These are phyloP conservation scores for Hordeum vulgare DNA, from an alignment of 176 grass and related monocot species.

Conservation along the genomic window DNA sequence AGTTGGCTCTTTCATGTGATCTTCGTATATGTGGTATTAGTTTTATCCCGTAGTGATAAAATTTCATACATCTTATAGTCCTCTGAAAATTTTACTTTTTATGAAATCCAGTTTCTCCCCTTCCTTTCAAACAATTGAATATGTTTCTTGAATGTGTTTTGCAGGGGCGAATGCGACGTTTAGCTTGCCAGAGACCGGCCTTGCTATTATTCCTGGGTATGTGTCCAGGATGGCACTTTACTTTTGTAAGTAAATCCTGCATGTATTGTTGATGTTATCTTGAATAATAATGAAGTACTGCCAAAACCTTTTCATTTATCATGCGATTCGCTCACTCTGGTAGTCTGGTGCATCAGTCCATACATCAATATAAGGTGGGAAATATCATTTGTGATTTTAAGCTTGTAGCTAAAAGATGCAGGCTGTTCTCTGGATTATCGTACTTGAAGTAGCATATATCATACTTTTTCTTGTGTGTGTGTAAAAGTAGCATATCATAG, in stretches of 20 bases:
- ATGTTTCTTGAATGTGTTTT: not conserved
- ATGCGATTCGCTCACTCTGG: not conserved
- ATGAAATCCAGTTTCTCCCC: not conserved
- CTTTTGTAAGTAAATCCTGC: slow-evolving; percentile 15
- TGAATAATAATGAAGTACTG: not conserved
- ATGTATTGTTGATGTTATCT: not conserved
- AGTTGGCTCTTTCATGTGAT: slow-evolving; percentile 93
- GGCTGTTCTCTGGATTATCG: not conserved
- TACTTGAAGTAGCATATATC: not conserved
- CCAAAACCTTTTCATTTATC: not conserved
- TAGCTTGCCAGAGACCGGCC: slow-evolving; percentile 84
- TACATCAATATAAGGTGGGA: not conserved
- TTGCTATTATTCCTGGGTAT: slow-evolving; percentile 98
- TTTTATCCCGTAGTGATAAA: not conserved
- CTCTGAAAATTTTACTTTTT: too few species aligned
- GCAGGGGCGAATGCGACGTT: slow-evolving; percentile 70
- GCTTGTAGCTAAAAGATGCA: not conserved
- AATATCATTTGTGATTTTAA: not conserved
- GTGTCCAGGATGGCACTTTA: slow-evolving; percentile 17
- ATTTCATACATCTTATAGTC: not conserved
- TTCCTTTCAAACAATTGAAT: not conserved
- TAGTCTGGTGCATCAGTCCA: not conserved
- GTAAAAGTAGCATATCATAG: not conserved
- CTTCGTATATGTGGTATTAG: slow-evolving; percentile 74
- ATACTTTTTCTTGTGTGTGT: too few species aligned